Evolutionary conservation across 2,329 filamentous ascomycete genomes (phyloP).

Genomic region (Chaetomium sp.): DNA sequence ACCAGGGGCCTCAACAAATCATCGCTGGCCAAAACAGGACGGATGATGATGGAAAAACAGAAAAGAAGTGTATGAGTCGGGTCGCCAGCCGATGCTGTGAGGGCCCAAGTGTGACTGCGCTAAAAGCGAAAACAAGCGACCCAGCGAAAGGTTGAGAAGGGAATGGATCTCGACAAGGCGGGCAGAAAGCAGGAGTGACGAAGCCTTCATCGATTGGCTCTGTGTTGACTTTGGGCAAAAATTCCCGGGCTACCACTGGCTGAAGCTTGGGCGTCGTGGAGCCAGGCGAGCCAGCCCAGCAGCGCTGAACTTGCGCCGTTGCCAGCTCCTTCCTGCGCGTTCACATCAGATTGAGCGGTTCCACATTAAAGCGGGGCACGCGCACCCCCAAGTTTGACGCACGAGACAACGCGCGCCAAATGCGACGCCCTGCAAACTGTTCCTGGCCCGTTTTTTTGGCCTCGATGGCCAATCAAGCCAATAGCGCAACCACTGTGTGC

Average conservation of each 20-base stretch:
- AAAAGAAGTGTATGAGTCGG: constrained; percentile 3
- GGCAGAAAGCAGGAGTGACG: constrained; percentile 21
- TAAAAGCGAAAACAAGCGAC: constrained; percentile 6
- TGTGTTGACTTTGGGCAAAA: constrained; percentile 29
- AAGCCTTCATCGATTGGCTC: constrained; percentile 26
- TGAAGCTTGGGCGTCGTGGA: constrained; percentile 18
- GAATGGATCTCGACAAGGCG: constrained; percentile 9
- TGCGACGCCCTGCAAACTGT: background rate
- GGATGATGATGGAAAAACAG: background rate
- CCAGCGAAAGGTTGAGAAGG: background rate
- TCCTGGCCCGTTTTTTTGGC: background rate
- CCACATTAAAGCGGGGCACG: background rate
- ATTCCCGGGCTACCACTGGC: constrained; percentile 22
- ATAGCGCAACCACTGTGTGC: no score
- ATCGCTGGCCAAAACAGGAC: constrained; percentile 10
- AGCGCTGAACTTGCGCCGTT: background rate
- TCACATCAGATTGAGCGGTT: constrained; percentile 17
- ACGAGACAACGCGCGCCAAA: background rate
- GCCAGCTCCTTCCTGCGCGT: constrained; percentile 18
- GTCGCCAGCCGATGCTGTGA: background rate
- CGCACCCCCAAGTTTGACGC: background rate
- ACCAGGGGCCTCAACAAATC: constrained; percentile 4
- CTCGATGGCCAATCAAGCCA: no score
- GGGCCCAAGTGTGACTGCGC: background rate
- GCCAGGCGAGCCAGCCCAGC: constrained; percentile 14